These are phyloP conservation scores for Pseudogymnoascus sp. DNA, from an alignment of 2,329 filamentous ascomycete genomes.

Conservation along the genomic window DNA sequence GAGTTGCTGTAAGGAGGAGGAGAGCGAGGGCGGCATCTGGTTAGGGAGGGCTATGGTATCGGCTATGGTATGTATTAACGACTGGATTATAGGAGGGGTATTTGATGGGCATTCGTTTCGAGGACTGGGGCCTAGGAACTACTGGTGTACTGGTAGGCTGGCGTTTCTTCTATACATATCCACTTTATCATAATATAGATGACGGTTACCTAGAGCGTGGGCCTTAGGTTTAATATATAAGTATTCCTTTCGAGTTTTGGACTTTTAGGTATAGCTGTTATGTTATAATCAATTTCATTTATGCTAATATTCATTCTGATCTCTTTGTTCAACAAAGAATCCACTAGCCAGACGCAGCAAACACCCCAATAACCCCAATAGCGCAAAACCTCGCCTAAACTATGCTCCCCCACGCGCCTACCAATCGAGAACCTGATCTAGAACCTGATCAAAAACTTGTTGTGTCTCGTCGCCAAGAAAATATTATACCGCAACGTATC, in stretches of 20 bases:
- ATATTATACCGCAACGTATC: background rate
- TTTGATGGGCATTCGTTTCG: background rate
- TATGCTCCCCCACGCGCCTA: slow-evolving; percentile 2
- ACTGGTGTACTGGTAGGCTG: background rate
- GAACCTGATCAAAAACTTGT: background rate
- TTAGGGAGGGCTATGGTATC: background rate
- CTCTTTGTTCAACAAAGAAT: background rate
- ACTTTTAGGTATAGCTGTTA: background rate
- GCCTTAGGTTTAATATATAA: background rate
- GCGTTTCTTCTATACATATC: background rate
- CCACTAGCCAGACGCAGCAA: background rate
- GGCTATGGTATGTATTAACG: background rate
- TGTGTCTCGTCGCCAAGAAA: slow-evolving; percentile 7
- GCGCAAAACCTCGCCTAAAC: slow-evolving; percentile 6
- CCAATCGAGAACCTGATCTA: slow-evolving; percentile 5
- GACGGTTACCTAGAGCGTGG: background rate
- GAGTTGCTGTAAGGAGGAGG: slow-evolving; percentile 32
- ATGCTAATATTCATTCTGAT: background rate
- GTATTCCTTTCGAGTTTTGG: background rate
- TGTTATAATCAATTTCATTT: background rate
- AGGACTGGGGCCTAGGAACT: background rate
- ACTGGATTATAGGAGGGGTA: background rate
- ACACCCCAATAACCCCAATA: slow-evolving; percentile 1
- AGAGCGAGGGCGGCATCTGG: slow-evolving; percentile 15
- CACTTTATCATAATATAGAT: background rate